Base-by-base conservation (phyloP, 2,329 filamentous ascomycete species). In the Fusarium caatingaense region DNA sequence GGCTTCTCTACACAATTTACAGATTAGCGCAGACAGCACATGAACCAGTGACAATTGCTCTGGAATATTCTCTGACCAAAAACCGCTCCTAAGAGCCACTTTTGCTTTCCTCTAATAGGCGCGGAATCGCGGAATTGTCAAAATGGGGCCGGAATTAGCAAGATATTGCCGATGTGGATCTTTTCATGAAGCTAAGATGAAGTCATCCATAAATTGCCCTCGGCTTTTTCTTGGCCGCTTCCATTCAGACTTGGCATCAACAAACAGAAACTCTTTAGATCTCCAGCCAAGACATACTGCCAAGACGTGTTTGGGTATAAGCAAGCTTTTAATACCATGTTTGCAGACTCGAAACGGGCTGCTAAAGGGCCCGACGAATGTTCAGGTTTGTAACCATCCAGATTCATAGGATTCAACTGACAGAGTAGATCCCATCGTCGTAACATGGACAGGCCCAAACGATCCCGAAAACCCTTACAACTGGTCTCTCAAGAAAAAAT, bases 401-500 rank as follows among this genome's bases (percentile, higher is more conserved):
- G 21, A 21, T 21, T 21, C 21, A 21, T 21, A 5, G 21, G 5
- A 21, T 21, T 21, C 21, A 21, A 21, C 21, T 21, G 21, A 21
- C 21, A 21, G 5, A 21, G 21, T 21, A 21, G 64, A 51, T 1
- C 41, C 63, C 4, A 10, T 28, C 6, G 28, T 67, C 2, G 63
- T 67, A 1, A 57, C 56, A n/a, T 67, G 64, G 64, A 32, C 42
- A 2, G 63, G 64, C 1, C 64, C 63, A 18, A n/a, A 41, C 3
- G 64, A 67, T 1, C 63, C 63, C 2, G 55, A n/a, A 4, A 69
- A 69, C 3, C 65, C 65, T 0, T 70, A 66, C 3, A 70, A 67
- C 30, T 70, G 66, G 66, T 58, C 67, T 1, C 40, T 30, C 18
- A 66, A 56, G 41, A 70, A 55, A 11, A 70, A 70, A 54, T 59